Evolutionary conservation across 179 eudicot species (phyloP).

Genomic region (Silene coronaria): DNA sequence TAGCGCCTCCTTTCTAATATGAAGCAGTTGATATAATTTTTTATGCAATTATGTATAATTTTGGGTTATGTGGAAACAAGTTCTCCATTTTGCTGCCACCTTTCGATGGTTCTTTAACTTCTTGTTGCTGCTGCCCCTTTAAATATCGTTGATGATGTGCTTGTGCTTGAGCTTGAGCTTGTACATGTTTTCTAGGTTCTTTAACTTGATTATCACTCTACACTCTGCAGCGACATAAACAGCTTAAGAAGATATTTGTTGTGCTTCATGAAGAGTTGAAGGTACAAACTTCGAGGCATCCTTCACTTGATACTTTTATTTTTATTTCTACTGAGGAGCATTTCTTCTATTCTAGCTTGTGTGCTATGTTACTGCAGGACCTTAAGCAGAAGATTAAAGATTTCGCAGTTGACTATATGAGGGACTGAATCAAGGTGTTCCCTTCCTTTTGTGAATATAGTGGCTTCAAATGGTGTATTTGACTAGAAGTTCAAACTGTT

Average conservation of each 20-base stretch:
- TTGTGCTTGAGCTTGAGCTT: too few relatives aligned
- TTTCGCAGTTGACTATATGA: slow-evolving; percentile 23
- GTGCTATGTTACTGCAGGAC: slow-evolving; percentile 28
- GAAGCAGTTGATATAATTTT: background rate
- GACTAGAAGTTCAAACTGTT: background rate
- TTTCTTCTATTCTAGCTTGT: background rate
- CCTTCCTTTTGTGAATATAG: background rate
- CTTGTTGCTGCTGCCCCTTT: background rate
- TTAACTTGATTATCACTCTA: slow-evolving; percentile 20
- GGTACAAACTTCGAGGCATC: slow-evolving; percentile 34
- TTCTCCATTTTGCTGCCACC: background rate
- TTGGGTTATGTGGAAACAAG: background rate
- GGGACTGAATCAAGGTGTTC: slow-evolving; percentile 17
- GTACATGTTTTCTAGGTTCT: background rate
- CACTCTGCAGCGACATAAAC: slow-evolving; percentile 69
- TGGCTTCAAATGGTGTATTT: background rate
- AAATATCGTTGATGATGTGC: too few relatives aligned
- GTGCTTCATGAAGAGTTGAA: slow-evolving; percentile 89
- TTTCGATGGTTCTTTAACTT: background rate
- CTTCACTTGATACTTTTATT: background rate
- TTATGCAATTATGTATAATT: background rate
- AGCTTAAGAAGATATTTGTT: slow-evolving; percentile 74
- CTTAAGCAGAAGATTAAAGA: slow-evolving; percentile 41
- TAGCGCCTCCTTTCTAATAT: too few relatives aligned
- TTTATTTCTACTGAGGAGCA: background rate